Conservation (phyloP, 495 filamentous ascomycete genomes). For the Hyaloscypha finlandica region DNA sequence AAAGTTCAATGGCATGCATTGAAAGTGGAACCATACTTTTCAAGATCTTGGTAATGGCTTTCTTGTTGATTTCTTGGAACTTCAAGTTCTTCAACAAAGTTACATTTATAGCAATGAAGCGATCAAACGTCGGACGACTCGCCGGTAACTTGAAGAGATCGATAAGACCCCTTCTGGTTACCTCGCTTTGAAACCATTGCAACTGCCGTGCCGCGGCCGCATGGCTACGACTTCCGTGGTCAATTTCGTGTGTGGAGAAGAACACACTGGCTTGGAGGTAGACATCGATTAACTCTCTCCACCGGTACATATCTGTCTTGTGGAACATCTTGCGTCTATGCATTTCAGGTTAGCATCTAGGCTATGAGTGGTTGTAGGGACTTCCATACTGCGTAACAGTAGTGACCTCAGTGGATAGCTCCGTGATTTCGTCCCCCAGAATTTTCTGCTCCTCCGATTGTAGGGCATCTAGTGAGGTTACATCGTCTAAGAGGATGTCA, state of each 20-base stretch:
- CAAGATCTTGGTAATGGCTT: conserved; percentile 71
- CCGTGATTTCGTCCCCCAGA: conserved; percentile 53
- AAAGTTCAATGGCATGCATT: neutral
- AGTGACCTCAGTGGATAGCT: conserved; percentile 57
- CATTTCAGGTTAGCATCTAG: neutral
- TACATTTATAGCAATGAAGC: conserved; percentile 66
- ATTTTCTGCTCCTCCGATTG: conserved; percentile 57
- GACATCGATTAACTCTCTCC: conserved; percentile 72
- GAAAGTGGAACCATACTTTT: conserved; percentile 57
- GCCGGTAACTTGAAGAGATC: conserved; percentile 59
- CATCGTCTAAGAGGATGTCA: conserved; percentile 59
- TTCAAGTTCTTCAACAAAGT: conserved; percentile 64
- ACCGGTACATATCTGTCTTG: conserved; percentile 67
- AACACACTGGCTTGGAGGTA: conserved; percentile 72
- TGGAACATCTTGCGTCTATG: conserved; percentile 46
- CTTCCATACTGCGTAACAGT: conserved; percentile 46
- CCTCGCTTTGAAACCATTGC: conserved; percentile 59
- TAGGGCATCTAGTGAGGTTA: conserved; percentile 59
- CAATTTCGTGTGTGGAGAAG: conserved; percentile 65
- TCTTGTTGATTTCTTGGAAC: conserved; percentile 73
- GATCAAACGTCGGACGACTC: conserved; percentile 55
- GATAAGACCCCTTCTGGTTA: conserved; percentile 51
- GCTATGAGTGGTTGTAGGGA: neutral
- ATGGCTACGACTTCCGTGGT: conserved; percentile 58
- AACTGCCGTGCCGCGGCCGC: conserved; percentile 55